Percentiles rank a stretch among this genome's conserved stretches.
Conservation (phyloP, 2,329 filamentous ascomycete species). For the Diplodia mutila region DNA sequence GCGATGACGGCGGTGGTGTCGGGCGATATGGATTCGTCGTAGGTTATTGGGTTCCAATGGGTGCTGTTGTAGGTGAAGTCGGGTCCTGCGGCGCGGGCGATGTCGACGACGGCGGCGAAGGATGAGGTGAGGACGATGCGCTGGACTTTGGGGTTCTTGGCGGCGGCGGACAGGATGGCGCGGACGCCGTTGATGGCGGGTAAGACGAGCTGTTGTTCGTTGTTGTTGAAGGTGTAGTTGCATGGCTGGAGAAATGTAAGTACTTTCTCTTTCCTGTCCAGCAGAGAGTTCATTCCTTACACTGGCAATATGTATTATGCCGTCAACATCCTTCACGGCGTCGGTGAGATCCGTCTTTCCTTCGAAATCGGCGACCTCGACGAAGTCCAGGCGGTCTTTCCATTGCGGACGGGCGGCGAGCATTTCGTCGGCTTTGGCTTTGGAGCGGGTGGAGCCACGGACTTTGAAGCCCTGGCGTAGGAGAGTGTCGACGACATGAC, state of each 20-base stretch:
- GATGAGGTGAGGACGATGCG: constrained; percentile 32
- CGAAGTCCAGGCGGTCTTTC: constrained; percentile 45
- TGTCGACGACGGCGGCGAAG: constrained; percentile 21
- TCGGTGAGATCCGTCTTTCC: constrained; percentile 43
- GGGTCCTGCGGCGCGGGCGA: constrained; percentile 14
- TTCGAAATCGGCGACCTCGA: constrained; percentile 50
- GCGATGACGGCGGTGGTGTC: constrained; percentile 29
- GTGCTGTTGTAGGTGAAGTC: constrained; percentile 30
- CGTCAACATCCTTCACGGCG: constrained; percentile 48
- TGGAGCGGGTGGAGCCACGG: constrained; percentile 28
- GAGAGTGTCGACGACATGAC: constrained; percentile 32
- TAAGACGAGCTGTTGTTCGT: constrained; percentile 46
- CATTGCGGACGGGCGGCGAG: constrained; percentile 44
- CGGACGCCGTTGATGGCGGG: constrained; percentile 54
- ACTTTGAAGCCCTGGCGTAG: constrained; percentile 28
- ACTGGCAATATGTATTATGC: constrained; percentile 52
- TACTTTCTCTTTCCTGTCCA: constrained; percentile 37
- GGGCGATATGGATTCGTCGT: constrained; percentile 31
- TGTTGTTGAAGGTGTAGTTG: constrained; percentile 9
- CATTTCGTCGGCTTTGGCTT: constrained; percentile 38
- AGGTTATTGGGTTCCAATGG: constrained; percentile 36
- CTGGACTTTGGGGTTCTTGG: constrained; percentile 22
- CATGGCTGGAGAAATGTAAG: neutral
- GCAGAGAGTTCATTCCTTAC: too few species aligned
- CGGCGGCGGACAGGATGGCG: constrained; percentile 42